Percentiles rank a stretch among this genome's conserved stretches.
Conservation (phyloP, 495 filamentous ascomycete genomes). For the Penicillium arizonense region DNA sequence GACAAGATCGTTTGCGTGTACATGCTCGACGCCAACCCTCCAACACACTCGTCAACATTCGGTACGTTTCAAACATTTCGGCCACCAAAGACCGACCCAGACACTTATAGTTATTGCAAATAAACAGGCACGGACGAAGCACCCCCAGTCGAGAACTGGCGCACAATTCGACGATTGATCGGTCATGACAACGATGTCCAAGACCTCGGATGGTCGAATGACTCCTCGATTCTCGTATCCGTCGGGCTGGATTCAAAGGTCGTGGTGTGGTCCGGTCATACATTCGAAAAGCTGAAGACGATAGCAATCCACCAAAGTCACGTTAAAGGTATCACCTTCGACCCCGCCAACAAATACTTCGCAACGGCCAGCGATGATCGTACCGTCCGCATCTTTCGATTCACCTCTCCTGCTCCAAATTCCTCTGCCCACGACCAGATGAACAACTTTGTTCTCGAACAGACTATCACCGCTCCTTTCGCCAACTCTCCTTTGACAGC, state of each 20-base stretch:
- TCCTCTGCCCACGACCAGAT: conserved; percentile 90
- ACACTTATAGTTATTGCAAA: conserved; percentile 1
- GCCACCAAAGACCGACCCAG: neutral
- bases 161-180: conserved; percentile 84
- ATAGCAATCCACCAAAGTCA: conserved; percentile 90
- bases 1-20: conserved; percentile 99
- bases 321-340: conserved; percentile 97
- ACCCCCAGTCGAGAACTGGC: conserved; percentile 95
- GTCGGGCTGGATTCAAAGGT: conserved; percentile 97
- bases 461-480: conserved; percentile 82
- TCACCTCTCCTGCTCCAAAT: conserved; percentile 87
- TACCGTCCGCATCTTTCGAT: conserved; percentile 94
- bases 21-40: conserved; percentile 76
- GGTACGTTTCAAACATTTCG: conserved; percentile 50
- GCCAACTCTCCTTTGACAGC: conserved; percentile 86
- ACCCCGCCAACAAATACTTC: conserved; percentile 99
- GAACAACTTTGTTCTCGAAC: conserved; percentile 91
- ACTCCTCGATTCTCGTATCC: conserved; percentile 92
- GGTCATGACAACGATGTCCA: conserved; percentile 99
- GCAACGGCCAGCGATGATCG: conserved; percentile 96
- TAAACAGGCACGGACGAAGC: conserved; percentile 78
- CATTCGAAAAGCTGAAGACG: conserved; percentile 96
- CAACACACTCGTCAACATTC: conserved; percentile 69
- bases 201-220: conserved; percentile 94
- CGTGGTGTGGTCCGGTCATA: conserved; percentile 95